Conservation (phyloP, 345 rosid genomes). For the Euphorbia peplus region DNA sequence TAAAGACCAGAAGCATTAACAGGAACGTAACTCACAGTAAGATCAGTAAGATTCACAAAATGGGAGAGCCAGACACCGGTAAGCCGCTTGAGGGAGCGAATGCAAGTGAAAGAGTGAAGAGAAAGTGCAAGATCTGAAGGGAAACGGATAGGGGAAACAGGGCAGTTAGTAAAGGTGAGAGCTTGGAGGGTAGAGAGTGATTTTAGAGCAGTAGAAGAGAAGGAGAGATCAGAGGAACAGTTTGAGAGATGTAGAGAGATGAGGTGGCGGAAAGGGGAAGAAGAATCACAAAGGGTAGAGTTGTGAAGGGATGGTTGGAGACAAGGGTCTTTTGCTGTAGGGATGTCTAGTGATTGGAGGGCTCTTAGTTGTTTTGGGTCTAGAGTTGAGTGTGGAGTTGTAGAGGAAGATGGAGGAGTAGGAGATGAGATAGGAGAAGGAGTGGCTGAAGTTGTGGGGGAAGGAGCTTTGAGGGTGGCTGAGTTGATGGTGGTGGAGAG, state of each 20-base stretch:
- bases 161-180: constrained; percentile 73
- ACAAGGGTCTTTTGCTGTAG: constrained; percentile 69
- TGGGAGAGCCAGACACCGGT: constrained; percentile 67
- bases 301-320: constrained; percentile 35
- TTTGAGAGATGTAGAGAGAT: constrained; percentile 68
- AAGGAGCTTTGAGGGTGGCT: constrained; percentile 23
- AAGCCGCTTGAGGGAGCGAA: constrained; percentile 59
- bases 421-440: constrained; percentile 23
- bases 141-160: constrained; percentile 48
- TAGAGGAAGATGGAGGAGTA: constrained; percentile 24
- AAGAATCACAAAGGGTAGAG: constrained; percentile 53
- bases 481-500: constrained; percentile 17
- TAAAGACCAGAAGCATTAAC: constrained; percentile 65
- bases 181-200: constrained; percentile 70
- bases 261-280: constrained; percentile 73
- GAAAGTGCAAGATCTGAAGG: constrained; percentile 62
- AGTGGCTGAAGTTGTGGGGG: constrained; percentile 21
- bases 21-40: constrained; percentile 55
- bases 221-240: constrained; percentile 60
- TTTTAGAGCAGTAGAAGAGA: constrained; percentile 53
- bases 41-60: constrained; percentile 73
- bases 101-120: constrained; percentile 58
- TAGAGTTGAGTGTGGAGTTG: constrained; percentile 43
- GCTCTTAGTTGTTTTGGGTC: constrained; percentile 81
- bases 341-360: constrained; percentile 67